phyloP scores from a whole-genome alignment of 306 rosid genomes.

The Hippophae tibetana region DNA sequence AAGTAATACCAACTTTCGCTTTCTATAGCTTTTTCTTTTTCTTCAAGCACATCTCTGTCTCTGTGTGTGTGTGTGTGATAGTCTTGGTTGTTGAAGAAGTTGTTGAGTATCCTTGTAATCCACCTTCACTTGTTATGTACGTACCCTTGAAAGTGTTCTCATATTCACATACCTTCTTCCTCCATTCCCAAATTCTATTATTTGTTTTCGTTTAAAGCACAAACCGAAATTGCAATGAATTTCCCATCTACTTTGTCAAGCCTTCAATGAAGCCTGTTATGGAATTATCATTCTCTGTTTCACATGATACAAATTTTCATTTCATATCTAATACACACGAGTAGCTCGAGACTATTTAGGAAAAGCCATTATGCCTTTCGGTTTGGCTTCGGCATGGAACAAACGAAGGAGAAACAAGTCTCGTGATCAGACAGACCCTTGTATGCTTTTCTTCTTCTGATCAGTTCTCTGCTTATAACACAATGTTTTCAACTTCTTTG shows the following conservation, averaged over 20 bases:
- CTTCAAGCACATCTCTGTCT: conserved; percentile 57
- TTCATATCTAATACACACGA: conserved; percentile 16
- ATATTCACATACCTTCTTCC: conserved; percentile 16
- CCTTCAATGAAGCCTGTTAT: conserved; percentile 7
- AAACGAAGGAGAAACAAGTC: conserved; percentile 86
- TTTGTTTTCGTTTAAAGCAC: not conserved
- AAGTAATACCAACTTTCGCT: conserved; percentile 47
- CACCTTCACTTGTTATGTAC: conserved; percentile 46
- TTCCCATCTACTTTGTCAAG: conserved; percentile 10
- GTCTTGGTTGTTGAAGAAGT: conserved; percentile 37
- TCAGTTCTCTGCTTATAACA: no score
- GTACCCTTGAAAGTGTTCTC: conserved; percentile 24
- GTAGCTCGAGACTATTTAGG: conserved; percentile 1
- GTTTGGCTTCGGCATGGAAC: conserved; percentile 90
- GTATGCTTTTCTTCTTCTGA: conserved; percentile 26
- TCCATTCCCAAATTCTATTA: conserved; percentile 18
- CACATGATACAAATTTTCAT: conserved; percentile 20
- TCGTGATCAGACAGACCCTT: conserved; percentile 62
- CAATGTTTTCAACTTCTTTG: no score
- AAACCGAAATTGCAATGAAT: conserved; percentile 12
- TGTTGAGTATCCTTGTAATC: conserved; percentile 45
- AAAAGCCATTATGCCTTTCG: conserved; percentile 62
- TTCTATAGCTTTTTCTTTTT: conserved; percentile 43
- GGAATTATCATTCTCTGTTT: not conserved
- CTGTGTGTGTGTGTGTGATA: not conserved